These are phyloP conservation scores for Capniomyces stellatus DNA, from an alignment of 371 early-diverging fungal species.

Conservation along the genomic window DNA sequence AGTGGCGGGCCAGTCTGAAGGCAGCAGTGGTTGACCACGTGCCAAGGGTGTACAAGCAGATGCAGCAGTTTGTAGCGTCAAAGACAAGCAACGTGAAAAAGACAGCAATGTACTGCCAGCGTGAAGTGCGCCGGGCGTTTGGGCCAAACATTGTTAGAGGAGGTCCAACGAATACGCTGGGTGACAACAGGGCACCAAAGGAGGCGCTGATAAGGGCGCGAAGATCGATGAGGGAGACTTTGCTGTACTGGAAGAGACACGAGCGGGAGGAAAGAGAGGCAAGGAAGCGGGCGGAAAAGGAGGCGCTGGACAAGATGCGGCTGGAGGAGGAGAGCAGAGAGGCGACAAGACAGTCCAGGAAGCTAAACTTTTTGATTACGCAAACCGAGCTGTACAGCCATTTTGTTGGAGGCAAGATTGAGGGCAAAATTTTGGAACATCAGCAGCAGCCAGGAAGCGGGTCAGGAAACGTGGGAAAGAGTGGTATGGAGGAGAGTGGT, in stretches of 20 bases:
- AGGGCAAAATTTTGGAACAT: slow-evolving; percentile 5
- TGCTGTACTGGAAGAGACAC: slow-evolving; percentile 75
- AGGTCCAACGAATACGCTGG: background rate
- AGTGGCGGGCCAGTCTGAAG: slow-evolving; percentile 7
- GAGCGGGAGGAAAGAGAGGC: slow-evolving; percentile 80
- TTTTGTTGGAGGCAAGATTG: slow-evolving; percentile 76
- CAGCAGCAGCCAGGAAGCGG: background rate
- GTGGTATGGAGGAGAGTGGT: background rate
- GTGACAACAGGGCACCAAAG: slow-evolving; percentile 16
- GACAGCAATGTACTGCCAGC: slow-evolving; percentile 21
- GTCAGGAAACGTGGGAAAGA: background rate
- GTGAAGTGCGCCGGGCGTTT: slow-evolving; percentile 21
- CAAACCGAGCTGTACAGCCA: slow-evolving; percentile 96
- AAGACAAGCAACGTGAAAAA: slow-evolving; percentile 21
- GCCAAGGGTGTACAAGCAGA: slow-evolving; percentile 19
- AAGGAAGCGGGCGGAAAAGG: slow-evolving; percentile 77
- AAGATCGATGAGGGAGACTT: slow-evolving; percentile 37
- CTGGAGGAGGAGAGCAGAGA: slow-evolving; percentile 84
- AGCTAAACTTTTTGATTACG: slow-evolving; percentile 88
- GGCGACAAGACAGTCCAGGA: slow-evolving; percentile 74
- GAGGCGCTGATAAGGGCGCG: slow-evolving; percentile 18
- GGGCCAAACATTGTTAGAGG: slow-evolving; percentile 6
- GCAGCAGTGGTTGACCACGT: slow-evolving; percentile 15
- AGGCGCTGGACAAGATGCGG: slow-evolving; percentile 59
- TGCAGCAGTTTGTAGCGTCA: slow-evolving; percentile 10